Evolutionary conservation across 768 basidiomycete species (phyloP).

Genomic region (Podaxis rugospora): DNA sequence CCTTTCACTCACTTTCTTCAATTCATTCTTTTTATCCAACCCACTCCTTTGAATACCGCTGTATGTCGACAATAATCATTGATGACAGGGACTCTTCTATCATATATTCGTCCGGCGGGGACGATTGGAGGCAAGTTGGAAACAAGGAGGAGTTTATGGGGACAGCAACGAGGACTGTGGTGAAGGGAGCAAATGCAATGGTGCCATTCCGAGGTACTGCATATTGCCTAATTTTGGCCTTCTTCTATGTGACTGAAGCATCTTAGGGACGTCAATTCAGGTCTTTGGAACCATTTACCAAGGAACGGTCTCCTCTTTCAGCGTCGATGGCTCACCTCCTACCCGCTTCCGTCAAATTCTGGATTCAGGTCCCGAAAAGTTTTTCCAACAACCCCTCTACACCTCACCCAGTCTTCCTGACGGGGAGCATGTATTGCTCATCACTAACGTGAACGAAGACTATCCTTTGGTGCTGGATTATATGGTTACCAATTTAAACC

Average conservation of each 20-base stretch:
- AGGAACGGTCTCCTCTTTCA: not conserved
- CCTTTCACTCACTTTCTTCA: not conserved
- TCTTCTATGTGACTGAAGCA: not conserved
- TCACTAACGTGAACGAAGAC: conserved; percentile 11
- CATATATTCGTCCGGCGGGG: not conserved
- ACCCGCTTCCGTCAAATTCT: not conserved
- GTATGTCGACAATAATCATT: not conserved
- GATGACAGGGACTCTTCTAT: not conserved
- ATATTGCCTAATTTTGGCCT: too few relatives aligned
- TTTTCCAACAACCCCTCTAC: conserved; percentile 14
- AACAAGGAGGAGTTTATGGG: too few relatives aligned
- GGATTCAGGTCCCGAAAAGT: not conserved
- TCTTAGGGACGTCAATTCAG: not conserved
- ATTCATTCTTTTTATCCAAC: not conserved
- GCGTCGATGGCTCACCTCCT: not conserved
- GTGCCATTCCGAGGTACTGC: not conserved
- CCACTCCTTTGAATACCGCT: not conserved
- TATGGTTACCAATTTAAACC: conserved; percentile 11
- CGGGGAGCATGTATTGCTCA: conserved; percentile 17
- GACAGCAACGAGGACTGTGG: not conserved
- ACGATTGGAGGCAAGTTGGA: not conserved
- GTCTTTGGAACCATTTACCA: not conserved
- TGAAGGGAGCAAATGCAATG: not conserved
- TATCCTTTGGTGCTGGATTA: conserved; percentile 7
- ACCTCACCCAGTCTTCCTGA: conserved; percentile 14